Conservation (phyloP, 2,329 filamentous ascomycete genomes). For the Colletotrichum sp. region DNA sequence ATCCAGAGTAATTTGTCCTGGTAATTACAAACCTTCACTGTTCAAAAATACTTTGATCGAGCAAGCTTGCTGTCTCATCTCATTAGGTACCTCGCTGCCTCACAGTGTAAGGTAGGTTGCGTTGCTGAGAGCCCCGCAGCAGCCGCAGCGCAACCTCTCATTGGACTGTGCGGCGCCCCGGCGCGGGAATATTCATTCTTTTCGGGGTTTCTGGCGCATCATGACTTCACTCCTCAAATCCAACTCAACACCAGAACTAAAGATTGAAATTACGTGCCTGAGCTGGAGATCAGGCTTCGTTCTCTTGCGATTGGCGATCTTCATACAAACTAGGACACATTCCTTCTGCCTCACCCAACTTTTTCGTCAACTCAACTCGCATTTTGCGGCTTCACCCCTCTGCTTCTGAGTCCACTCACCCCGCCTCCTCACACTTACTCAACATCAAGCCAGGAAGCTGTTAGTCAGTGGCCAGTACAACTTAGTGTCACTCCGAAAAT, state of each 20-base stretch:
- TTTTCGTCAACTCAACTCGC: neutral
- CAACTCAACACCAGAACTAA: neutral
- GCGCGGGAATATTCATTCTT: neutral
- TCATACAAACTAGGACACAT: neutral
- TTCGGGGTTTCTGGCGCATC: neutral
- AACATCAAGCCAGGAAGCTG: neutral
- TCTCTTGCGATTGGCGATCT: neutral
- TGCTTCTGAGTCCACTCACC: neutral
- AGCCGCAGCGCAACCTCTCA: conserved; percentile 3
- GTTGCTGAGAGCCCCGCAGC: neutral
- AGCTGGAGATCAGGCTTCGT: neutral
- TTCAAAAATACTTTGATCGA: neutral
- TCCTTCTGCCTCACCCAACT: neutral
- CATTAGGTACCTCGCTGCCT: neutral
- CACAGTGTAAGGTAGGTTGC: neutral
- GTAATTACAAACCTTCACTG: neutral
- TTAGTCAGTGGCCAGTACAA: neutral
- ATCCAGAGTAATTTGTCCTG: accelerated
- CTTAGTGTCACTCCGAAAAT: neutral
- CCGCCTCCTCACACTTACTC: neutral
- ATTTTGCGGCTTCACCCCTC: neutral
- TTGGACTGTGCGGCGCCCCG: neutral
- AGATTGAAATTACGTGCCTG: neutral
- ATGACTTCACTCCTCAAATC: conserved; percentile 3
- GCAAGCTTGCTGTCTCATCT: neutral